These are phyloP conservation scores for Wickerhamomyces strasburgensis DNA, from an alignment of 805 yeast genomes.

Conservation along the genomic window DNA sequence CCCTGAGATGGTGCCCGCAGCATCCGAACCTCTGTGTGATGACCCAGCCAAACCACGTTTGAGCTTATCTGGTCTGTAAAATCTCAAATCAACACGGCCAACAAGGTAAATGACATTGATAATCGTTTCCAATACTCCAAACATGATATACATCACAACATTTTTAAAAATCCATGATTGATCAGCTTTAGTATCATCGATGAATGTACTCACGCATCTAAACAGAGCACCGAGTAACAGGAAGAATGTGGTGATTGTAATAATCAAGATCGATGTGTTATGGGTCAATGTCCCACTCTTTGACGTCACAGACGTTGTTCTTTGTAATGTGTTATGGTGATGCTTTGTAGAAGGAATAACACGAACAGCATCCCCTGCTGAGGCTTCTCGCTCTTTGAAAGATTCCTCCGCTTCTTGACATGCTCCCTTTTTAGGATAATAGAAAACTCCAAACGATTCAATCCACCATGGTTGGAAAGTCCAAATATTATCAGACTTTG, in stretches of 20 bases:
- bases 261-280: slow-evolving; percentile 41
- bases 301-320: slow-evolving; percentile 22
- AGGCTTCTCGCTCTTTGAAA: slow-evolving; percentile 42
- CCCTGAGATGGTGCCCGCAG: too few species aligned
- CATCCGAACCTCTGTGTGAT: too few species aligned
- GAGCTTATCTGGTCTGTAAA: slow-evolving; percentile 68
- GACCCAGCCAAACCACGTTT: slow-evolving; percentile 21
- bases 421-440: slow-evolving; percentile 54
- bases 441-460: slow-evolving; percentile 51
- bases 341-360: slow-evolving; percentile 51
- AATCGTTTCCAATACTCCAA: slow-evolving; percentile 63
- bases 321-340: slow-evolving; percentile 28
- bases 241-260: slow-evolving; percentile 41
- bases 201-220: slow-evolving; percentile 45
- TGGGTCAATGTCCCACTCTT: slow-evolving; percentile 39
- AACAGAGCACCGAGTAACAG: slow-evolving; percentile 47
- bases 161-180: slow-evolving; percentile 45
- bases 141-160: slow-evolving; percentile 58
- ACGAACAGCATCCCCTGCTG: slow-evolving; percentile 20
- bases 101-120: slow-evolving; percentile 53
- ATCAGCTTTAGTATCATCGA: slow-evolving; percentile 21
- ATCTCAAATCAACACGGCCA: slow-evolving; percentile 69
- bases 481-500: slow-evolving; percentile 42
- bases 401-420: slow-evolving; percentile 42
- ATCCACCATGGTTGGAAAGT: slow-evolving; percentile 80